phyloP scores from a whole-genome alignment of 1,139 yeast species.

The Geotrichum bryndzae region DNA sequence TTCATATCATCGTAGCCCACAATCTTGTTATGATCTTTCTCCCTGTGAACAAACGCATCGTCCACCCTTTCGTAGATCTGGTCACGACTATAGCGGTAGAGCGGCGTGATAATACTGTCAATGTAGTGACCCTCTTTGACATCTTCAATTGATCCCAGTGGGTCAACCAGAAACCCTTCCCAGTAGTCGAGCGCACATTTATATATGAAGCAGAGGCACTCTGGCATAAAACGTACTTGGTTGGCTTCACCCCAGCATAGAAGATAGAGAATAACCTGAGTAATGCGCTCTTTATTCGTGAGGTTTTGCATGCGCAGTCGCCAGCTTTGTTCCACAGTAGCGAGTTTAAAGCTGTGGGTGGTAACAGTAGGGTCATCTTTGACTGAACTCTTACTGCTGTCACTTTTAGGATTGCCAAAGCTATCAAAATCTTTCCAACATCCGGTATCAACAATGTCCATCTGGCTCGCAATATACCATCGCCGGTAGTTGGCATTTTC shows the following conservation, averaged over 20 bases:
- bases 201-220: conserved; percentile 72
- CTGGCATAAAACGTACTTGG: conserved; percentile 77
- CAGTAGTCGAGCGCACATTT: conserved; percentile 72
- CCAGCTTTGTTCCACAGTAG: conserved; percentile 50
- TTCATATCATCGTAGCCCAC: conserved; percentile 87
- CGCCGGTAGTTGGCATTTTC: conserved; percentile 56
- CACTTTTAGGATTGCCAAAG: conserved; percentile 14
- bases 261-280: conserved; percentile 64
- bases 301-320: conserved; percentile 51
- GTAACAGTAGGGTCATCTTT: conserved; percentile 26
- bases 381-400: conserved; percentile 21
- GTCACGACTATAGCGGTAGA: conserved; percentile 55
- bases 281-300: conserved; percentile 49
- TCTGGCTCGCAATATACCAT: conserved; percentile 67
- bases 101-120: conserved; percentile 67
- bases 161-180: conserved; percentile 8
- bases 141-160: conserved; percentile 4
- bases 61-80: conserved; percentile 43
- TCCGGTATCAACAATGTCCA: conserved; percentile 49
- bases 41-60: conserved; percentile 43
- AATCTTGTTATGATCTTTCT: conserved; percentile 60
- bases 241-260: conserved; percentile 90
- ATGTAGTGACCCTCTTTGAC: conserved; percentile 41
- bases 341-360: conserved; percentile 31
- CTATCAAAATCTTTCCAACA: conserved; percentile 39